Base-by-base conservation (phyloP, 75 land plant species). In the Pinus albicaulis region DNA sequence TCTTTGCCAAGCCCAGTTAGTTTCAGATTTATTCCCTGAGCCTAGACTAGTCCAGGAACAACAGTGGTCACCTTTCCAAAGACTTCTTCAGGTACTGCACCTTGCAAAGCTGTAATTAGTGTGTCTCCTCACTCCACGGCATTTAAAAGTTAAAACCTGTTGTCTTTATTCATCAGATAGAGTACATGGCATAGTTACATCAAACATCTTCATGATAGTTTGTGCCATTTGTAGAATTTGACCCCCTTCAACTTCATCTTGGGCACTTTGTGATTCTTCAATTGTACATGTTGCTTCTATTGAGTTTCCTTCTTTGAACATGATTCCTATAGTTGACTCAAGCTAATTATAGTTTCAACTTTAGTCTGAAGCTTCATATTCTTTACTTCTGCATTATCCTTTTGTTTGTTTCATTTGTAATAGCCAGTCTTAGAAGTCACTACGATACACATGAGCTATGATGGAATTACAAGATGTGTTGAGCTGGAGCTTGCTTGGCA, bases 41-140 rank as follows among this genome's bases (percentile, higher is more conserved):
- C 74, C 69, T 80, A 86, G 75, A 94, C 81, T 76, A 92, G 91
- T n/a, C 81, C 89, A 78, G 94, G 82, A 59, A 88, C 95, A 76
- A 92, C 89, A 73, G 93, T 65, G 58, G 89, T 84, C 72, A 98
- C 87, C 63, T 91, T 95, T 79, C 87, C 99, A 61, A 98, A 83
- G 48, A 92, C 99, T 77, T 98, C 96, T 76, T 92, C 99, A 22
- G 98, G 99, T n/a, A 95, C 96, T 75, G 98, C 99, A 80, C 77
- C 93, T 87, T 98, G 88, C 78, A 98, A 84, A 60, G 99, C 98
- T 77, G 89, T 84, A 68, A 98, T 72, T 14, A 94, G 55, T 26
- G 93, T 88, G 62, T 95, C 98, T 73, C 99, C 99, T 79, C 84
- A 87, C 52, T 79, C 92, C 15, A 98, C 89, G n/a, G n/a, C n/a